Percentiles rank a stretch among this genome's conserved stretches.
These are phyloP conservation scores for Drosera spatulata DNA, from an alignment of 179 eudicot genomes.

Conservation along the genomic window DNA sequence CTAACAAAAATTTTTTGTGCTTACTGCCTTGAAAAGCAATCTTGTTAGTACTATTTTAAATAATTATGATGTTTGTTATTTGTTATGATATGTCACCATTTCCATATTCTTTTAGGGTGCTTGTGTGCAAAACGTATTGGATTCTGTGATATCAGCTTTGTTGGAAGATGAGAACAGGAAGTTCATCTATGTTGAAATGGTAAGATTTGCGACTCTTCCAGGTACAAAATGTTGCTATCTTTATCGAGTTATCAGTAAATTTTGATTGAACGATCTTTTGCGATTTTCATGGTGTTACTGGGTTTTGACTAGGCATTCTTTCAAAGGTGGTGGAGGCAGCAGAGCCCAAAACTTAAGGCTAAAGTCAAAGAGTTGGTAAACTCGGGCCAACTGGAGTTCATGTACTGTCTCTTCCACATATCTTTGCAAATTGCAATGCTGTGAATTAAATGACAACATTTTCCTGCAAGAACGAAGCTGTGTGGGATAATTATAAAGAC, in stretches of 20 bases:
- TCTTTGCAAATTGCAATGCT: too few relatives aligned
- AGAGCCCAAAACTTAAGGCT: conserved; percentile 46
- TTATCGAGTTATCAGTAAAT: too few relatives aligned
- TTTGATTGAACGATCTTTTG: too few relatives aligned
- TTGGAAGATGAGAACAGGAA: conserved; percentile 72
- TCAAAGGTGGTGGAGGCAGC: conserved; percentile 94
- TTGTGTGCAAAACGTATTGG: conserved; percentile 79
- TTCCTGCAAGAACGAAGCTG: neutral
- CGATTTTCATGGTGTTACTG: neutral
- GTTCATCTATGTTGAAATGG: conserved; percentile 86
- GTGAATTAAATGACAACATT: too few relatives aligned
- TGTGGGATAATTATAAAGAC: neutral
- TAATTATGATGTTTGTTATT: too few relatives aligned
- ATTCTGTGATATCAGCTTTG: conserved; percentile 71
- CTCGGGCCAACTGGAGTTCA: conserved; percentile 87
- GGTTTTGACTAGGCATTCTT: conserved; percentile 60
- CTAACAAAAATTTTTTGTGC: too few relatives aligned
- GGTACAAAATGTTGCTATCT: too few relatives aligned
- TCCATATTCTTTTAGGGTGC: conserved; percentile 41
- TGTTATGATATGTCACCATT: neutral
- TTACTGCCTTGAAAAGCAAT: too few relatives aligned
- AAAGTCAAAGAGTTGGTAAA: conserved; percentile 77
- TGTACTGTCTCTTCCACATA: conserved; percentile 20
- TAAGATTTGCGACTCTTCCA: neutral
- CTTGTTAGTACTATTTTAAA: too few relatives aligned